Base-by-base conservation (phyloP, 2,329 filamentous ascomycete species). In the Bipolaris gigantea region DNA sequence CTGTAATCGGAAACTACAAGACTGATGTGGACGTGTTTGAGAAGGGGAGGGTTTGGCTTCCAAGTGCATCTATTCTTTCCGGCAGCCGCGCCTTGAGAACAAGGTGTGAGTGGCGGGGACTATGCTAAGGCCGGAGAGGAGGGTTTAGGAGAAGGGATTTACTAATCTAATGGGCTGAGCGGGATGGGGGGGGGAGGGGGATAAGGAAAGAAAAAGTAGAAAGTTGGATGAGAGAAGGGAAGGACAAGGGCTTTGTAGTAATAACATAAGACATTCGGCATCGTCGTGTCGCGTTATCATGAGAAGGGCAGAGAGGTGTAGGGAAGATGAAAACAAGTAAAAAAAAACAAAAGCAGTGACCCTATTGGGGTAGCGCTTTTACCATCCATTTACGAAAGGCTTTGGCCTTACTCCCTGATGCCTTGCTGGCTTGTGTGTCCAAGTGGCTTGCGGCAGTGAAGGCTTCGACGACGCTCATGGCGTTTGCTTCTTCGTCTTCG, bases 361-460 rank as follows among this genome's bases (percentile, higher is more conserved):
- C 41, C 25, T 42, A 43, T 13, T 51, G 41, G 48, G 53, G 32
- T 44, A 35, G 53, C 48, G 54, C 46, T 47, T 49, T 57, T 21
- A 64, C 52, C 53, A 67, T 56, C 60, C 64, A 66, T 18, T 47
- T 62, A 45, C 67, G 54, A 46, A 70, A 70, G 11, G 61, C 60
- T 42, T 58, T 60, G 18, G 67, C 66, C 52, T 65, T 69, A 19
- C 55, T 65, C 34, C 54, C 51, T 10, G 53, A 40, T 13, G 56
- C 55, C 10, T 55, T 48, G n/a, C 51, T 59, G 25, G 59, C 62
- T 47, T 61, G 56, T 36, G 56, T 53, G 35, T 72, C 69, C 50
- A 68, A 56, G 44, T 61, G 61, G 33, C 65, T 64, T 1, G 65
- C 67, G 5, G 60, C 62, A 34, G 62, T 66, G 48, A 70, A 72